phyloP scores from a whole-genome alignment of 495 filamentous ascomycete species.

The Filosporella fistucella region DNA sequence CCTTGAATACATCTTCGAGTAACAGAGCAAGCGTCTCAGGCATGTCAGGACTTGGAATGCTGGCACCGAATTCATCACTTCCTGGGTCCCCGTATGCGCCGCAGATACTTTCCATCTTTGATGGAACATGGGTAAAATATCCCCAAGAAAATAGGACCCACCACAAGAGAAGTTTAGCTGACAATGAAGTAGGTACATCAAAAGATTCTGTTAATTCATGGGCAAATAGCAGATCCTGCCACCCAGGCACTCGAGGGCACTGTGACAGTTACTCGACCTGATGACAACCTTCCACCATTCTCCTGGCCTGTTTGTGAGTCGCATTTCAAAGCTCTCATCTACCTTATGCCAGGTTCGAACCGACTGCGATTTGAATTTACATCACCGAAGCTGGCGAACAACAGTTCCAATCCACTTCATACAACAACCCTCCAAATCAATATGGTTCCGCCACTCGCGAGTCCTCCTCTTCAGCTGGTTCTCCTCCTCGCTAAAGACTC shows the following conservation, averaged over 20 bases:
- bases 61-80: conserved; percentile 46
- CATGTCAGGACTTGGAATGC: conserved; percentile 49
- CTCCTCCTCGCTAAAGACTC: conserved; percentile 85
- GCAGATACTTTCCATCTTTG: conserved; percentile 66
- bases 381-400: conserved; percentile 72
- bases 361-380: conserved; percentile 79
- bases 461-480: conserved; percentile 79
- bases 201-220: conserved; percentile 77
- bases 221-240: conserved; percentile 67
- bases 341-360: conserved; percentile 86
- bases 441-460: conserved; percentile 71
- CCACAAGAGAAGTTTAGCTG: neutral
- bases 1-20: conserved; percentile 40
- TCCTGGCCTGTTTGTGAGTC: conserved; percentile 82
- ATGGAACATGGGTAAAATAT: conserved; percentile 80
- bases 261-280: conserved; percentile 73
- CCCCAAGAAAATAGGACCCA: too few relatives aligned
- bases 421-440: conserved; percentile 76
- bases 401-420: conserved; percentile 63
- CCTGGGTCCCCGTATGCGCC: conserved; percentile 75
- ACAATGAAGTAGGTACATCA: conserved; percentile 67
- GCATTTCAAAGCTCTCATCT: conserved; percentile 83
- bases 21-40: conserved; percentile 47
- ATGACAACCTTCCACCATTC: conserved; percentile 77
- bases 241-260: conserved; percentile 69